These are phyloP conservation scores for Acer saccharum DNA, from an alignment of 345 rosid genomes.

Conservation along the genomic window DNA sequence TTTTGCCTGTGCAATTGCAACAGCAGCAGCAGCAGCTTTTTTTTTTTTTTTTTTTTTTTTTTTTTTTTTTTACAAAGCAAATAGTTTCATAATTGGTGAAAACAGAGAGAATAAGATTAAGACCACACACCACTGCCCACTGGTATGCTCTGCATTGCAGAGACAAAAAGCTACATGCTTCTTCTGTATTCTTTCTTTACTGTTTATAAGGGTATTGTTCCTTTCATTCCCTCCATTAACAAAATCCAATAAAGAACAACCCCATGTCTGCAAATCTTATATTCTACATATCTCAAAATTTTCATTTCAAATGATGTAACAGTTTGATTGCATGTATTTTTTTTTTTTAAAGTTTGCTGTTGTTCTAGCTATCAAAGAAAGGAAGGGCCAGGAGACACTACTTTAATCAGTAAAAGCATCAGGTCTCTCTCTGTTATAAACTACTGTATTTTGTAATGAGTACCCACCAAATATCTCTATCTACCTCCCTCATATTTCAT, in stretches of 20 bases:
- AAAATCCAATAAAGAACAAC: too few species aligned
- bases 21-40: background rate
- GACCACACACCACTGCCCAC: constrained; percentile 5
- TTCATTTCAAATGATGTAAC: too few species aligned
- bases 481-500: too few species aligned
- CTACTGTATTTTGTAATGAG: background rate
- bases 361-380: constrained; percentile 12
- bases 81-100: constrained; percentile 1
- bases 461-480: background rate
- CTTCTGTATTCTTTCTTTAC: constrained; percentile 1
- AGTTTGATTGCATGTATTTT: background rate
- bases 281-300: too few species aligned
- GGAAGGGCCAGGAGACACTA: background rate
- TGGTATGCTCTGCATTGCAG: constrained; percentile 21
- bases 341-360: constrained; percentile 7
- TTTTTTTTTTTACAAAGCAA: too few species aligned
- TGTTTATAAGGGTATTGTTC: constrained; percentile 19
- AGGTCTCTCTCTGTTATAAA: background rate
- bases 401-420: constrained; percentile 24
- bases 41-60: too few species aligned
- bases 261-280: too few species aligned
- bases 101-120: constrained; percentile 15
- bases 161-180: constrained; percentile 33
- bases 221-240: constrained; percentile 31
- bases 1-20: background rate